Conservation (phyloP, 2,329 filamentous ascomycete genomes). For the Monosporascus sp. region DNA sequence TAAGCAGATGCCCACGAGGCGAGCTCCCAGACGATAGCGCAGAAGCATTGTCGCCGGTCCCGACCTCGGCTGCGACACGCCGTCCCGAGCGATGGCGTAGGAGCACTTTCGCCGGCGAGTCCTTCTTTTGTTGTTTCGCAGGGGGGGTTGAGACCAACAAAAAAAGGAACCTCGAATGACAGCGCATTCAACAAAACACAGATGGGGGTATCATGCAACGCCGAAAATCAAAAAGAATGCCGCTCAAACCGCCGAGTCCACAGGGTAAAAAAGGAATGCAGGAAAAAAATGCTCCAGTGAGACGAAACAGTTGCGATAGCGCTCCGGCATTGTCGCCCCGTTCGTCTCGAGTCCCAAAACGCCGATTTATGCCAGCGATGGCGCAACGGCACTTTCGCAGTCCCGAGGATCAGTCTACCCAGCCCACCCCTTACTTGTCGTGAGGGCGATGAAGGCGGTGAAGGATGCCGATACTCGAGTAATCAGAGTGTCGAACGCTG, state of each 20-base stretch:
- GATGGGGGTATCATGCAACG: slow-evolving; percentile 48
- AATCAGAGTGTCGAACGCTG: slow-evolving; percentile 24
- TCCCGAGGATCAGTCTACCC: slow-evolving; percentile 15
- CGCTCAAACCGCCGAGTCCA: slow-evolving; percentile 12
- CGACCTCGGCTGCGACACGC: slow-evolving; percentile 39
- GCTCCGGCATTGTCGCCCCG: slow-evolving; percentile 34
- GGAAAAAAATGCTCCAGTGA: slow-evolving; percentile 13
- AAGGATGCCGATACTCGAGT: slow-evolving; percentile 15
- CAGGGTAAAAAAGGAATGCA: slow-evolving; percentile 8
- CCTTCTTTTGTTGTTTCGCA: slow-evolving; percentile 9
- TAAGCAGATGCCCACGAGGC: slow-evolving; percentile 30
- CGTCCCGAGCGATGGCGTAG: slow-evolving; percentile 43
- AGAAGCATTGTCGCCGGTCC: slow-evolving; percentile 46
- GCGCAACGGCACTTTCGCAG: slow-evolving; percentile 34
- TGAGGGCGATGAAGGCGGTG: neutral
- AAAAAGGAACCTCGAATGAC: slow-evolving; percentile 33
- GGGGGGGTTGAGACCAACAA: too few relatives aligned
- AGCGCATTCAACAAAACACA: slow-evolving; percentile 46
- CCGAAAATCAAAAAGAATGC: slow-evolving; percentile 16
- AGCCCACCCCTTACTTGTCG: slow-evolving; percentile 2
- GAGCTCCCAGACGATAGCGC: slow-evolving; percentile 43
- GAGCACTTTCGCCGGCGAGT: slow-evolving; percentile 40
- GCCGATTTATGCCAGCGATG: slow-evolving; percentile 27
- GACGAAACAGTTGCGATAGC: slow-evolving; percentile 29
- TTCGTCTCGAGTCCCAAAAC: slow-evolving; percentile 16